Evolutionary conservation across 306 rosid species (phyloP), one percentile per base, ranked within the genome.

Genomic region (Arachis stenosperma): DNA sequence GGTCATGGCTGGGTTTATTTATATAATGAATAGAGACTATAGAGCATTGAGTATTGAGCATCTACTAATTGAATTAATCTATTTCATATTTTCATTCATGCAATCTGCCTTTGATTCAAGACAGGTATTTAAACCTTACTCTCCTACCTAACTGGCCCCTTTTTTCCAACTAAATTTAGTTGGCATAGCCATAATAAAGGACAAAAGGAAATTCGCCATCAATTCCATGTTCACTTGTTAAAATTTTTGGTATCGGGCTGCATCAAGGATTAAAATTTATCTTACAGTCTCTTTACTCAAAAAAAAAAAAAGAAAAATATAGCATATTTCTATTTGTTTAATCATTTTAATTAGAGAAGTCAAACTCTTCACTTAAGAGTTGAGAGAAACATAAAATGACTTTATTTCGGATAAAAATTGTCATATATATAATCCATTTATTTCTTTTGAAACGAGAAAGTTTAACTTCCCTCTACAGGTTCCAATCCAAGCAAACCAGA

Each of bases 151-250:
- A 52, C 8, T 52, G 7, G 27, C 0, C 27, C 27, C 27, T 52
- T 52, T 52, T n/a, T 52, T n/a, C 27, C 57, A 52, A 52, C 57
- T 52, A 52, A 52, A n/a, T 52, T 13, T 52, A n/a, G 57, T 52
- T 52, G 57, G 57, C 57, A 52, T 52, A 13, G 57, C 27, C 57
- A 52, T 52, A n/a, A 52, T 52, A 13, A 52, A n/a, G 27, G 27
- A 2, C 7, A 14, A 52, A 14, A 14, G 27, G 27, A 52, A 3
- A 52, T 14, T 52, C n/a, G 22, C 5, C 13, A 17, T 14, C n/a
- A 14, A 3, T 52, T 5, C 6, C 22, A 1, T 52, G 5, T 52
- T 52, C 4, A 52, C n/a, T 46, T 11, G 57, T 14, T 29, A 52
- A 14, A 4, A 5, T 5, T 8, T 5, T 3, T 14, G 15, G 56